Evolutionary conservation across 805 yeast genomes (phyloP).

Genomic region (Brettanomyces nanus): DNA sequence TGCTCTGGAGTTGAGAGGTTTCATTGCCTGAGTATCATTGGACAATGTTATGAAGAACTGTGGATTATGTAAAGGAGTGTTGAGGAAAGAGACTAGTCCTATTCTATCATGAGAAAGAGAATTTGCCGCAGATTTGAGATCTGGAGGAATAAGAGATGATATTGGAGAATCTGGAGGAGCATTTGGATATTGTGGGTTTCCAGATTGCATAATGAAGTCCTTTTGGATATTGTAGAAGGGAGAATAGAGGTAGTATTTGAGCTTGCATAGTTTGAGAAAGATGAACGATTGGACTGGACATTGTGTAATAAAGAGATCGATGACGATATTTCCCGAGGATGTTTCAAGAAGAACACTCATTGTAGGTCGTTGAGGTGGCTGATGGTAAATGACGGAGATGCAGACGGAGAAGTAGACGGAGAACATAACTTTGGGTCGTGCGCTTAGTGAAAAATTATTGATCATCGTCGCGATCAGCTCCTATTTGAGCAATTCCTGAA

Average conservation of each 20-base stretch:
- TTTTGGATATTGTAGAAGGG: conserved; percentile 39
- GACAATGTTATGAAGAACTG: conserved; percentile 30
- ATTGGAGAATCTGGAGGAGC: conserved; percentile 1
- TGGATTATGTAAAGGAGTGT: conserved; percentile 21
- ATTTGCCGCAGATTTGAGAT: neutral
- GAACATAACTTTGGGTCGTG: too few relatives aligned
- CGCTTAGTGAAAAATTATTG: too few relatives aligned
- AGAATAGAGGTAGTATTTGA: conserved; percentile 41
- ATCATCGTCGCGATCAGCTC: too few relatives aligned
- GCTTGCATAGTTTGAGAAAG: conserved; percentile 47
- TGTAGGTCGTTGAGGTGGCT: neutral
- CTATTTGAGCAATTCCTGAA: too few relatives aligned
- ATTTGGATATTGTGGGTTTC: conserved; percentile 40
- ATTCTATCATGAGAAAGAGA: conserved; percentile 10
- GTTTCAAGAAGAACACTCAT: conserved; percentile 37
- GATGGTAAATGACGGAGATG: neutral
- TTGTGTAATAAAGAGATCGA: conserved; percentile 34
- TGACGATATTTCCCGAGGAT: conserved; percentile 38
- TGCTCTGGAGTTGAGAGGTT: conserved; percentile 16
- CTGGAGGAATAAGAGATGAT: neutral
- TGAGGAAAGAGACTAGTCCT: conserved; percentile 29
- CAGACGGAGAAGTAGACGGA: too few relatives aligned
- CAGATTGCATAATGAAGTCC: conserved; percentile 34
- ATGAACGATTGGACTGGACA: conserved; percentile 34
- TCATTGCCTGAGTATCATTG: conserved; percentile 18